Base-by-base conservation (phyloP, 129 eudicot genomes). In the Ambrosia artemisiifolia region DNA sequence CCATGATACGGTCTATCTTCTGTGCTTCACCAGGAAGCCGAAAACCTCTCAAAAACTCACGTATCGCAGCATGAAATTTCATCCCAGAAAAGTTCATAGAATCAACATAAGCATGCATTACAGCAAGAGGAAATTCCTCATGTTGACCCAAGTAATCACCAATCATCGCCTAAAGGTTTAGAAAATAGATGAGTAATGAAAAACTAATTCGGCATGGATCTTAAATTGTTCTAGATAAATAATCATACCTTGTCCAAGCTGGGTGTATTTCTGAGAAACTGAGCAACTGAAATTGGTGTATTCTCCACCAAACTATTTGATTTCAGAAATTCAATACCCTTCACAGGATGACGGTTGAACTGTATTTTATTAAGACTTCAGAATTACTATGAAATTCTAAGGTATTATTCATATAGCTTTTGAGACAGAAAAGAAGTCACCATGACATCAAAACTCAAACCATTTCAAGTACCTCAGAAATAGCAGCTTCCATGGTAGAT, bases 11-110 rank as follows among this genome's bases (percentile, higher is more conserved):
- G 64, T 94, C 99, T 70, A 94, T 94, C 80, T 94, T 94, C 76
- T 94, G 99, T 46, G 97, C 99, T 84, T 94, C 99, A 68, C 99
- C 99, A 32, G 99, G 99, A 88, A 94, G 95, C 62, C 97, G 95
- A 63, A 94, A 94, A 44, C 97, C 97, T 77, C 84, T 90, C 19
- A 94, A 96, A 75, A 90, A 94, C 74, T 90, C 96, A 75, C 97
- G 95, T 36, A 94, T 90, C 18, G 99, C 96, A 79, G 81, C 50
- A 69, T 78, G 94, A 76, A 94, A 94, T 51, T 86, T 94, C 99
- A 90, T 86, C 67, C 79, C 96, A 69, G 91, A 81, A 61, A 94
- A 90, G 36, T 86, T 81, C 99, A 94, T 90, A 38, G 96, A 90
- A 78, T 88, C 97, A 48, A 94, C 99, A 86, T 84, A 94, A 56